Base-by-base conservation (phyloP, 768 basidiomycete genomes). In the Rossbeevera mucosa region DNA sequence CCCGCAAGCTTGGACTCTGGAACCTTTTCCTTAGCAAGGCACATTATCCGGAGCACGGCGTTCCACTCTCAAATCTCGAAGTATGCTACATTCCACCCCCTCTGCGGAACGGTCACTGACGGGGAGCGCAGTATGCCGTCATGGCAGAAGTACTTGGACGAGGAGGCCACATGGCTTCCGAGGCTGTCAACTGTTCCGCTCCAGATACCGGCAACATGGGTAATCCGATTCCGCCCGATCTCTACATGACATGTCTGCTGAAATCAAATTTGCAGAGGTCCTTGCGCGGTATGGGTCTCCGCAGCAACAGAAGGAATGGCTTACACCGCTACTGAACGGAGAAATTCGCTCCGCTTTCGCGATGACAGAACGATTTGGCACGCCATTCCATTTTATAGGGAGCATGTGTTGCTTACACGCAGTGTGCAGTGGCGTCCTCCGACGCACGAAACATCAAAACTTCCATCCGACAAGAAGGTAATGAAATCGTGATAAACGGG, bases 181-280 rank as follows among this genome's bases (percentile, higher is more conserved):
- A 97, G 72, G 83, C 80, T 12, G 84, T 89, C 51, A 99, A 99
- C 64, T 98, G 94, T 71, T 85, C 94, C 22, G 94, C 94, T 13
- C 95, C 95, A 26, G 95, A 98, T 70, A 98, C 95, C 14, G 95
- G 94, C 2, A 97, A 97, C 69, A 97, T 97, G 94, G 93, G 92
- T 91, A 59, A 46, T 14, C 28, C 36, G 7, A 6, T 59, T 47
- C 18, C 11, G 9, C 2, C 25, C 21, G 7, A 25, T 47, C 5
- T 18, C 16, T 20, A n/a, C n/a, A n/a, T n/a, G n/a, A 24, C 29
- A 21, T 18, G 29, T 12, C 53, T 28, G 31, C 49, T 59, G 38
- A 53, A 21, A 42, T 21, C 3, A 16, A 20, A 33, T 33, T 24
- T 51, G 51, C 74, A 94, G 94, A 99, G 91, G 93, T 99, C 20